Evolutionary conservation across 2,329 filamentous ascomycete species (phyloP).

Genomic region (Phyllosticta capitalensis): DNA sequence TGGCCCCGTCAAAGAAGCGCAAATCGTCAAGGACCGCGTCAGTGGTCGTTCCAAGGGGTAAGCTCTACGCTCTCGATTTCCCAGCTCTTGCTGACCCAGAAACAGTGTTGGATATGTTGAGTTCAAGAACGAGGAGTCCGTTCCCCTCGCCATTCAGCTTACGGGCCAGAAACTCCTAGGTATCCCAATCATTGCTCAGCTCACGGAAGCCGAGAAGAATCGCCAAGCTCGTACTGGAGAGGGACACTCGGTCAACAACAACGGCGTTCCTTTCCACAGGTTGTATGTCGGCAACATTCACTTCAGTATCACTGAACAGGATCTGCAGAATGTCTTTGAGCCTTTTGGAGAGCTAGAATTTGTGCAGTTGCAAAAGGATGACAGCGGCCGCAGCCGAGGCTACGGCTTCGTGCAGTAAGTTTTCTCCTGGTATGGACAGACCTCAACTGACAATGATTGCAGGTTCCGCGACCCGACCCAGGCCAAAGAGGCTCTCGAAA

Average conservation of each 20-base stretch:
- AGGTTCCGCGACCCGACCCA: slow-evolving; percentile 86
- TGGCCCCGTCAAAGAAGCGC: slow-evolving; percentile 88
- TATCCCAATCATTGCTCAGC: slow-evolving; percentile 96
- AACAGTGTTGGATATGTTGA: slow-evolving; percentile 95
- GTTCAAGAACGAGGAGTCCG: slow-evolving; percentile 93
- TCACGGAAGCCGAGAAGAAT: slow-evolving; percentile 99
- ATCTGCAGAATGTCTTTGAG: slow-evolving; percentile 92
- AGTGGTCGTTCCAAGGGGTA: slow-evolving; percentile 97
- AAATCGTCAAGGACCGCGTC: slow-evolving; percentile 96
- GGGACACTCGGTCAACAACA: slow-evolving; percentile 53
- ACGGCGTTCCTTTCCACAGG: slow-evolving; percentile 89
- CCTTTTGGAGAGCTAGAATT: slow-evolving; percentile 97
- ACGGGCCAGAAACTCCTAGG: slow-evolving; percentile 97
- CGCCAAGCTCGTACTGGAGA: slow-evolving; percentile 84
- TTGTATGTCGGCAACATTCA: slow-evolving; percentile 99
- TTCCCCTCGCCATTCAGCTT: slow-evolving; percentile 87
- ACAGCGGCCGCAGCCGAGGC: slow-evolving; percentile 78
- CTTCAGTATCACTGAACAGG: slow-evolving; percentile 96
- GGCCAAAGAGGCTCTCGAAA: slow-evolving; percentile 89
- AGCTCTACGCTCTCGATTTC: slow-evolving; percentile 24
- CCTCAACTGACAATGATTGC: slow-evolving; percentile 15
- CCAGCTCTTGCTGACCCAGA: slow-evolving; percentile 27
- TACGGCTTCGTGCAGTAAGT: slow-evolving; percentile 98
- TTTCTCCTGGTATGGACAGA: neutral
- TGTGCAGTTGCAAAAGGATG: slow-evolving; percentile 94